Evolutionary conservation across 2,329 filamentous ascomycete genomes (phyloP), one percentile per base, ranked within the genome.

Genomic region (Fusarium continuum): DNA sequence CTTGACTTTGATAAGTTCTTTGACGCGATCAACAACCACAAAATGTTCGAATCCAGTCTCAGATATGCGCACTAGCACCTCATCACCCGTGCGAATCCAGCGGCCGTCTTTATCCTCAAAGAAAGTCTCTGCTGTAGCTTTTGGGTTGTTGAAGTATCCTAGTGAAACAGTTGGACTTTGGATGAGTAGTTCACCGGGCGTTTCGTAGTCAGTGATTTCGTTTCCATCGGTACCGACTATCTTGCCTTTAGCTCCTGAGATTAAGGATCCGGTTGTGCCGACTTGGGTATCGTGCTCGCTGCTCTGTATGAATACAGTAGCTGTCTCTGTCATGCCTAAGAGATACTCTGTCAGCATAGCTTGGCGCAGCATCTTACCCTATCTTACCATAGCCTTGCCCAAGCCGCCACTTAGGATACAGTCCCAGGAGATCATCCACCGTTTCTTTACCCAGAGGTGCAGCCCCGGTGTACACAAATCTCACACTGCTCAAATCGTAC

Each of bases 11-110:
- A 92, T 92, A 34, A 92, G 79, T 72, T 92, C 86, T 67, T 86
- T 83, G 52, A 82, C 76, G 13, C 93, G 85, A 72, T 97, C 93
- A 2, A 92, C 90, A 51, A 97, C 90, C 71, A 92, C 89, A 35
- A 97, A 74, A 70, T 97, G 93, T 74, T 97, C 91, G 61, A 88
- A 79, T 2, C 91, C 91, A 2, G 80, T 78, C 0, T 85, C 83
- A 4, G 86, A 80, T 68, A 85, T 82, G 2, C 84, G 82, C 9
- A 95, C 79, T 2, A 94, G 79, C 0, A 90, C 92, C 72, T 96
- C 91, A 69, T 97, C 93, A 4, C 93, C 93, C 0, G 93, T 97
- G 19, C 85, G 85, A 81, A 96, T 86, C 86, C 92, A 94, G 60
- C 87, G 77, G 5, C 87, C 87, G 57, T 92, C 87, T 3, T 87